These are phyloP conservation scores for Arachis monticola DNA, from an alignment of 331 rosid genomes.

Conservation along the genomic window DNA sequence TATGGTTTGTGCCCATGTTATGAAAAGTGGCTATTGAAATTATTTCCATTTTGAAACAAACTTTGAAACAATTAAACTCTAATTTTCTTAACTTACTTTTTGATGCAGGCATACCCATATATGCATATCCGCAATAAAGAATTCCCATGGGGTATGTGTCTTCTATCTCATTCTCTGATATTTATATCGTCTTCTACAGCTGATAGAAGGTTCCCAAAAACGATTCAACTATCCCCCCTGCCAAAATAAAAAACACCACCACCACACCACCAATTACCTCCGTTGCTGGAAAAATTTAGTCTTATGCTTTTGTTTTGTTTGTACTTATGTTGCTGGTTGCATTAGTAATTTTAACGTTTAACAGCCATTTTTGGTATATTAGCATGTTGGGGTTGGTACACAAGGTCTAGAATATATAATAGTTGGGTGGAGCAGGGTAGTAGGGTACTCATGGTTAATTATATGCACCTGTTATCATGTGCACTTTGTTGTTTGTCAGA, in stretches of 20 bases:
- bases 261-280: neutral
- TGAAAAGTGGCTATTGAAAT: neutral
- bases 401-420: neutral
- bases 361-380: neutral
- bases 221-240: neutral
- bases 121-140: conserved; percentile 97
- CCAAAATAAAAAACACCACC: too few relatives aligned
- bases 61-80: conserved; percentile 3
- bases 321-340: conserved; percentile 10
- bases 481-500: neutral
- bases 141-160: conserved; percentile 95
- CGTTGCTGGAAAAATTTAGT: neutral
- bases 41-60: neutral
- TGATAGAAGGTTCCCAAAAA: neutral
- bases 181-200: conserved; percentile 18
- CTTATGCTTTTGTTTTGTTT: neutral
- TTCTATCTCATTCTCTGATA: conserved; percentile 30
- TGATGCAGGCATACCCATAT: conserved; percentile 62
- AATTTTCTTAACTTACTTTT: neutral
- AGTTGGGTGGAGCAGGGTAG: neutral
- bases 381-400: conserved; percentile 12
- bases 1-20: neutral
- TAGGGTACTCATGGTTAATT: conserved; percentile 1
- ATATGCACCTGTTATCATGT: neutral
- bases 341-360: neutral